Base-by-base conservation (phyloP, 192 early-diverging fungal species). In the Coemansia sp. region DNA sequence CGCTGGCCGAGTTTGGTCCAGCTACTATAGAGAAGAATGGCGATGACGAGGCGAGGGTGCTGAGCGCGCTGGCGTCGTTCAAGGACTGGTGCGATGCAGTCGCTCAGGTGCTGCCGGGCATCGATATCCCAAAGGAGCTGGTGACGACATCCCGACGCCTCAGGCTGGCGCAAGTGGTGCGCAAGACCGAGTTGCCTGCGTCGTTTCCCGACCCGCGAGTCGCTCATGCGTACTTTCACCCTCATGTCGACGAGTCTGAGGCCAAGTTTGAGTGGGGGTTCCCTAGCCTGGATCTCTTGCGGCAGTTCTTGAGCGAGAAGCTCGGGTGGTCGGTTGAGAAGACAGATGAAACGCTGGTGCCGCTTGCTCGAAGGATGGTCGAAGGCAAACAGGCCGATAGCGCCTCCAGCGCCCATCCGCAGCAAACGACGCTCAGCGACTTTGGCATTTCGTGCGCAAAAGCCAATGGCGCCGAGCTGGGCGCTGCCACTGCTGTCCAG, bases 161-260 rank as follows among this genome's bases (percentile, higher is more conserved):
- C 11, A 59, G 61, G 56, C 75, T 92, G 77, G 76, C 85, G 9
- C 90, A 89, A 51, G 84, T 84, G 41, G 81, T 87, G n/a, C 85
- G 75, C 57, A 88, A 85, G 40, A 63, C 92, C 4, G 83, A 89
- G 17, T 61, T 99, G 2, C 90, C 96, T 0, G 76, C 81, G 0
- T 70, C 71, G 12, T 99, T 99, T 64, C 98, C 96, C 9, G 88
- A 93, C 66, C 77, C 83, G 15, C 85, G 84, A 39, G 89, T 98
- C 1, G 77, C 77, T 19, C 86, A 89, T 11, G 95, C 96, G 0
- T 99, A 98, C 71, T 66, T 88, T 25, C 61, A 86, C 19, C 98
- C 98, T 0, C 60, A 85, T 32, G 93, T 98, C 6, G 65, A 78
- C 38, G 36, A 83, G 36, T 72, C 68, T 0, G 42, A 65, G 5